Conservation (phyloP, 352 stramenopile species). For the Globisporangium perplexum region DNA sequence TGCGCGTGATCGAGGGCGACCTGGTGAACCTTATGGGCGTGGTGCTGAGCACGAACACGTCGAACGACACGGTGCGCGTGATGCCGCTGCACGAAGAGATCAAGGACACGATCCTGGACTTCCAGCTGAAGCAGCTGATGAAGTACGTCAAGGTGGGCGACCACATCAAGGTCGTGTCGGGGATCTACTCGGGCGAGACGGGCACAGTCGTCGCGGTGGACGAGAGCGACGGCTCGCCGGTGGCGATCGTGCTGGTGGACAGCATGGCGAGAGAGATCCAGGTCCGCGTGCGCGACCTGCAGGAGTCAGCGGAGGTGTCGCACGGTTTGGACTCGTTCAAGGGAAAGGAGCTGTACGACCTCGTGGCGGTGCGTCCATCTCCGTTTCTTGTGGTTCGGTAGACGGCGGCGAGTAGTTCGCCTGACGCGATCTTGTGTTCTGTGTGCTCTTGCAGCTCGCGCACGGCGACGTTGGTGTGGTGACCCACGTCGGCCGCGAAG, state of each 20-base stretch:
- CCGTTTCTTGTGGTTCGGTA: not conserved
- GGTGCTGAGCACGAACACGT: constrained; percentile 84
- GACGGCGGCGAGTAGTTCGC: no score
- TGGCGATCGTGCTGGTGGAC: constrained; percentile 87
- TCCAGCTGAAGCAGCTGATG: constrained; percentile 87
- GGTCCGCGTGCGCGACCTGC: constrained; percentile 85
- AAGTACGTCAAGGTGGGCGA: constrained; percentile 91
- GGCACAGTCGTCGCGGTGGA: constrained; percentile 87
- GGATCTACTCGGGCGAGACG: constrained; percentile 86
- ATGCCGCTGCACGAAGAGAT: constrained; percentile 90
- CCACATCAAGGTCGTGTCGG: constrained; percentile 89
- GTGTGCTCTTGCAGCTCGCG: constrained; percentile 32
- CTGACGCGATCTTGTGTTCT: constrained; percentile 5
- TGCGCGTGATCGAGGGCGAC: constrained; percentile 85
- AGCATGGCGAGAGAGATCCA: constrained; percentile 90
- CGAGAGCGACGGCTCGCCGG: constrained; percentile 71
- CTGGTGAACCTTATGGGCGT: constrained; percentile 89
- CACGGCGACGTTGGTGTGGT: constrained; percentile 89
- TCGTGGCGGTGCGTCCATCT: constrained; percentile 60
- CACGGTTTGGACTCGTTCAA: constrained; percentile 88
- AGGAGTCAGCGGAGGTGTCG: constrained; percentile 87
- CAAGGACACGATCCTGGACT: constrained; percentile 88
- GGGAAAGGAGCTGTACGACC: constrained; percentile 87
- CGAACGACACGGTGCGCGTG: constrained; percentile 83
- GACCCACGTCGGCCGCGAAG: constrained; percentile 85